phyloP scores from a whole-genome alignment of 495 filamentous ascomycete genomes.

The Podospora didyma region DNA sequence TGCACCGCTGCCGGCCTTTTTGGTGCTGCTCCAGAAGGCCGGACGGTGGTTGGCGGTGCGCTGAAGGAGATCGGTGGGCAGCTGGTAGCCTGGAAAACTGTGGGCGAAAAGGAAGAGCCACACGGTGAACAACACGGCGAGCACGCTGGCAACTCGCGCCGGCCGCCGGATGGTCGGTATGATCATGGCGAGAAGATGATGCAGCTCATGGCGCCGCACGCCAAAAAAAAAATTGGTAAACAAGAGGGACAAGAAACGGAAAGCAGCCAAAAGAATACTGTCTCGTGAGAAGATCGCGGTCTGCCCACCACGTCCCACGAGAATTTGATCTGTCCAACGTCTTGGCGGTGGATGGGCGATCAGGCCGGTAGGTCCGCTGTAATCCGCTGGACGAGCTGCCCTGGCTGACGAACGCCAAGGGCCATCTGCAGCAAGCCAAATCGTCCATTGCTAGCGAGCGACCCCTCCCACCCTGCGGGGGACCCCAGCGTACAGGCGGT shows the following conservation, averaged over 20 bases:
- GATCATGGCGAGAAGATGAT: slow-evolving; percentile 11
- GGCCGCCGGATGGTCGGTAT: slow-evolving; percentile 9
- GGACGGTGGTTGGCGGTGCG: background rate
- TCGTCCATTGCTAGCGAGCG: too few species aligned
- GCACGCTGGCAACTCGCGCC: slow-evolving; percentile 8
- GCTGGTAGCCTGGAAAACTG: slow-evolving; percentile 6
- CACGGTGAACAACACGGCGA: slow-evolving; percentile 12
- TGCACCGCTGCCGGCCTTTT: background rate
- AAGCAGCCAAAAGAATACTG: background rate
- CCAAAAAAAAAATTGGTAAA: background rate
- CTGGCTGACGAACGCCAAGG: too few species aligned
- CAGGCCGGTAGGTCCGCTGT: too few species aligned
- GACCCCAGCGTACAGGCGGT: too few species aligned
- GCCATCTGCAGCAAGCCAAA: too few species aligned
- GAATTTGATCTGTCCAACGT: background rate
- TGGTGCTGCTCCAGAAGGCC: background rate
- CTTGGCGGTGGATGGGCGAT: background rate
- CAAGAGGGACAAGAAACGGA: background rate
- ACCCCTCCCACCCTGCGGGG: too few species aligned
- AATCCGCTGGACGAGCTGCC: too few species aligned
- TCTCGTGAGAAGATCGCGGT: background rate
- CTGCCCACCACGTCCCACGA: background rate
- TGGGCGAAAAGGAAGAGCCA: slow-evolving; percentile 13
- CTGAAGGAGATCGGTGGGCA: slow-evolving; percentile 9
- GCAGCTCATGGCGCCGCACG: slow-evolving; percentile 6